A percentile compares a stretch with the other conserved stretches of the same genome.
Conservation (phyloP, 2,329 filamentous ascomycete species). For the Rosellinia necatrix region DNA sequence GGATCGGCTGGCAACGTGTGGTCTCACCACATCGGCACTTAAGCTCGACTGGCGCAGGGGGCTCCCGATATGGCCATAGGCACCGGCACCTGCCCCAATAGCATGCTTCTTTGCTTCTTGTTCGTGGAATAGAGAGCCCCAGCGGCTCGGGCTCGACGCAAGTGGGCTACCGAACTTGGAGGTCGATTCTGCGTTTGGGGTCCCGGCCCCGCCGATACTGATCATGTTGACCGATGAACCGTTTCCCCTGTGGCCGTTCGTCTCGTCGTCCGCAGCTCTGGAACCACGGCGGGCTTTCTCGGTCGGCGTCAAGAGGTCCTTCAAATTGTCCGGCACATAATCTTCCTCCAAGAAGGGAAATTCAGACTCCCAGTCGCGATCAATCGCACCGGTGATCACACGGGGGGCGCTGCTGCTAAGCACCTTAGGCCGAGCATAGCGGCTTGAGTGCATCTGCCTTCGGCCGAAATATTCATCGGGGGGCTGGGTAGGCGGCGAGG, state of each 20-base stretch:
- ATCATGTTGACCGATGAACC: constrained; percentile 43
- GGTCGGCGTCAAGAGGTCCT: constrained; percentile 68
- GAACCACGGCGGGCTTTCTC: constrained; percentile 70
- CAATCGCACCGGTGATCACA: constrained; percentile 65
- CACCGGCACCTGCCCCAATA: constrained; percentile 50
- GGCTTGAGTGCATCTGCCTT: constrained; percentile 71
- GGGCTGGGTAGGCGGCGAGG: constrained; percentile 40
- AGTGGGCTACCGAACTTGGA: constrained; percentile 66
- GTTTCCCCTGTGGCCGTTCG: constrained; percentile 42
- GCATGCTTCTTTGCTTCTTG: constrained; percentile 54
- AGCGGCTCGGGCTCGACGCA: constrained; percentile 63
- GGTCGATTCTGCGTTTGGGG: constrained; percentile 48
- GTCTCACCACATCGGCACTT: constrained; percentile 56
- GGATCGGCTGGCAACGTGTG: constrained; percentile 49
- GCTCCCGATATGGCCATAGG: constrained; percentile 69
- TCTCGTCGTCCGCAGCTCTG: constrained; percentile 59
- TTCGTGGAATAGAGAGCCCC: constrained; percentile 65
- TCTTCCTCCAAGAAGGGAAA: constrained; percentile 86
- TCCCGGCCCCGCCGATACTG: constrained; percentile 45
- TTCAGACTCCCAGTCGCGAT: constrained; percentile 66
- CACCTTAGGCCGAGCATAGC: constrained; percentile 69
- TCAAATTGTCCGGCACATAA: constrained; percentile 75
- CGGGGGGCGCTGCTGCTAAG: constrained; percentile 71
- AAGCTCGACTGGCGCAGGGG: constrained; percentile 67
- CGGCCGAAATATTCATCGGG: constrained; percentile 68